A percentile compares a stretch with the other conserved stretches of the same genome.
Evolutionary conservation across 2,329 filamentous ascomycete genomes (phyloP).

Genomic region (Stachybotrys elegans): DNA sequence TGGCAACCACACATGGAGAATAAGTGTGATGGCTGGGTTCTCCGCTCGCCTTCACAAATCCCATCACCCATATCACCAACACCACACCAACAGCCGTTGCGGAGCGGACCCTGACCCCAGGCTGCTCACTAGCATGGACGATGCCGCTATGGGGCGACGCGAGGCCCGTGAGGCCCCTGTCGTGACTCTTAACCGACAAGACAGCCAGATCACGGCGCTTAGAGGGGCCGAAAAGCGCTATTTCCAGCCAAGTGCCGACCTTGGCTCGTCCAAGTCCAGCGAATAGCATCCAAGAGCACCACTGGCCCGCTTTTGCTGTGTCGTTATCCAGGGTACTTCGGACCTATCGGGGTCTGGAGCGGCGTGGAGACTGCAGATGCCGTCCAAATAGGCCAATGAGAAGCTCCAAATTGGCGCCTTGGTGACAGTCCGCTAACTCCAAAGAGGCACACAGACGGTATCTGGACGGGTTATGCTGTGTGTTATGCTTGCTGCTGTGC

Average conservation of each 20-base stretch:
- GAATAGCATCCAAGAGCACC: slow-evolving; percentile 5
- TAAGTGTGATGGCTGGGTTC: too few species aligned
- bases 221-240: slow-evolving; percentile 16
- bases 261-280: slow-evolving; percentile 4
- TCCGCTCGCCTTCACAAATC: too few species aligned
- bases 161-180: too few species aligned
- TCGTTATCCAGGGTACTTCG: background rate
- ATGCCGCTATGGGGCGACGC: too few species aligned
- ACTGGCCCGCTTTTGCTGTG: background rate
- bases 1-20: too few species aligned
- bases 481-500: too few species aligned
- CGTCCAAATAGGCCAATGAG: slow-evolving; percentile 8
- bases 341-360: background rate
- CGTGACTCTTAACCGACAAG: too few species aligned
- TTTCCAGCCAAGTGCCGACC: slow-evolving; percentile 19
- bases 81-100: too few species aligned
- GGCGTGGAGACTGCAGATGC: slow-evolving; percentile 4
- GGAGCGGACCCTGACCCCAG: too few species aligned
- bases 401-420: slow-evolving; percentile 7
- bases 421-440: background rate
- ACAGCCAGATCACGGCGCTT: slow-evolving; percentile 22
- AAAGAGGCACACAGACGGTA: background rate
- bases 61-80: too few species aligned
- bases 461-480: background rate
- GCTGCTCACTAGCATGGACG: too few species aligned